A percentile compares a stretch with the other conserved stretches of the same genome.
phyloP scores from a whole-genome alignment of 495 filamentous ascomycete species.

The Hapsidospora chrysogenum region DNA sequence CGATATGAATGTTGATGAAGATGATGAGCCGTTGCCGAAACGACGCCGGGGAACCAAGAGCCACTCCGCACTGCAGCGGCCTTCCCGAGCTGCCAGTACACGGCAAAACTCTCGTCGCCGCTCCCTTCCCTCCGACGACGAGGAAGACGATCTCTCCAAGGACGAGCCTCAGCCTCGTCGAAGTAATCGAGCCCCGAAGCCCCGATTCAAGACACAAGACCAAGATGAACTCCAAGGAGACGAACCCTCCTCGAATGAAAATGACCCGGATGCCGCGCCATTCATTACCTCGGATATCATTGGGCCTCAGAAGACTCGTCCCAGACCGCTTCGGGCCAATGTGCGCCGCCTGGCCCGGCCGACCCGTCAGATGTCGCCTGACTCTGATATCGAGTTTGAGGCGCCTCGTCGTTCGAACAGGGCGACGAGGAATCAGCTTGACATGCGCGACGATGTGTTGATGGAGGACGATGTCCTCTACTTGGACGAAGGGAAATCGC shows the following conservation, averaged over 20 bases:
- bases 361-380: constrained; percentile 8
- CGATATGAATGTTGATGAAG: neutral
- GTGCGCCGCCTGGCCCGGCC: neutral
- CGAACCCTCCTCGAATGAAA: neutral
- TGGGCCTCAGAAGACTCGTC: neutral
- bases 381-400: constrained; percentile 29
- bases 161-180: neutral
- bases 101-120: constrained; percentile 2
- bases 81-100: constrained; percentile 1
- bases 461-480: constrained; percentile 35
- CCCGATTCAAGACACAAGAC: neutral
- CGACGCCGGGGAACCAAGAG: too few relatives aligned
- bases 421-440: constrained; percentile 25
- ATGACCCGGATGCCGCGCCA: constrained; percentile 4
- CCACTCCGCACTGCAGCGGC: too few relatives aligned
- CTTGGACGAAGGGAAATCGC: constrained; percentile 40
- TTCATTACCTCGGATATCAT: neutral
- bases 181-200: neutral
- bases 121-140: constrained; percentile 2
- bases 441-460: constrained; percentile 42
- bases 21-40: too few relatives aligned
- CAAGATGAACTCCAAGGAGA: too few relatives aligned
- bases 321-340: neutral
- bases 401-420: constrained; percentile 35
- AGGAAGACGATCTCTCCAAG: constrained; percentile 1